Base-by-base conservation (phyloP, 2,329 filamentous ascomycete genomes). In the Fusarium longipes region DNA sequence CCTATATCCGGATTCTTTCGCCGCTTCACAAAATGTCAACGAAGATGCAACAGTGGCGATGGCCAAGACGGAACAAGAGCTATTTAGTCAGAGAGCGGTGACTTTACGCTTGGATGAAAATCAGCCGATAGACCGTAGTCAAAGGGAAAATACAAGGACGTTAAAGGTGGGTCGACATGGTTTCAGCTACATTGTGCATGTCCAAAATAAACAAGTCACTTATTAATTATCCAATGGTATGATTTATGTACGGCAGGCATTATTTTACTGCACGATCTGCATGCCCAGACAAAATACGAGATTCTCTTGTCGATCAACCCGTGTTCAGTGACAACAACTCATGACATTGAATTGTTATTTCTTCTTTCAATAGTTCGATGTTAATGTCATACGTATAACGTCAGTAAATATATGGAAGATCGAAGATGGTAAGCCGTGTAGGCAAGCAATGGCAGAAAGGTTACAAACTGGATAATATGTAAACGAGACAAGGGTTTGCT, bases 161-260 rank as follows among this genome's bases (percentile, higher is more conserved):
- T 35, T 39, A 1, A 17, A 0, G 3, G 55, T 54, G 38, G 57
- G 27, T 20, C 32, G n/a, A 22, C 6, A 5, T 10, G 29, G 57
- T 61, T 54, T 61, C 45, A 61, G 27, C 39, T 53, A 53, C 39
- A 53, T 29, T 3, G 20, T n/a, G 11, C 38, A n/a, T n/a, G n/a
- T n/a, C n/a, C 48, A 33, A 43, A 40, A 44, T 25, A 38, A 20
- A 22, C 20, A 17, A 38, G 17, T 48, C 44, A 33, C 22, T 48
- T 30, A 27, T 18, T 18, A 14, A 17, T 27, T 11, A 22, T 45
- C 24, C 5, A 27, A n/a, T n/a, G n/a, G n/a, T n/a, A n/a, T n/a
- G 20, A 8, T 15, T 48, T 36, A 48, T 48, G 33, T 39, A 43
- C 32, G 4, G 17, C 32, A 18, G n/a, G n/a, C n/a, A n/a, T n/a